These are phyloP conservation scores for Tolypocladium endophyticum DNA, from an alignment of 2,329 filamentous ascomycete species.

Conservation along the genomic window DNA sequence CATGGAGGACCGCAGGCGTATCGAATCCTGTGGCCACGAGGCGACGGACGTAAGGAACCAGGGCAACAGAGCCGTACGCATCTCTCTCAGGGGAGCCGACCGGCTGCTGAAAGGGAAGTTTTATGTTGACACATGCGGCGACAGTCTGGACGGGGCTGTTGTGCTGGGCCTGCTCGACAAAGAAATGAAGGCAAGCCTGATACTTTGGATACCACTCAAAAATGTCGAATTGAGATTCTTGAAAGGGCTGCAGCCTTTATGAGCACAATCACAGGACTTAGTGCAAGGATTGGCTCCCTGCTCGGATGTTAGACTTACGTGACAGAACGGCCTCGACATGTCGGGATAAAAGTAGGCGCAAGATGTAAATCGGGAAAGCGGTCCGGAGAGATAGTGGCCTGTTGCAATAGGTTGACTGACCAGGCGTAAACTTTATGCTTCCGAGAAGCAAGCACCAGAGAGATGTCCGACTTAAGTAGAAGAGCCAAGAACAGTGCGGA, in stretches of 20 bases:
- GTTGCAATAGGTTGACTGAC: background rate
- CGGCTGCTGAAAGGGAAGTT: slow-evolving; percentile 69
- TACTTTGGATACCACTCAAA: slow-evolving; percentile 91
- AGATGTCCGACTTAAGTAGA: background rate
- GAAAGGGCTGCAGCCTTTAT: slow-evolving; percentile 26
- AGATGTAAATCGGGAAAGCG: background rate
- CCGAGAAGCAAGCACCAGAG: background rate
- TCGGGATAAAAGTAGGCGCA: background rate
- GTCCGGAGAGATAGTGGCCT: background rate
- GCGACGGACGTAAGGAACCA: slow-evolving; percentile 83
- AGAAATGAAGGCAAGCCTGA: slow-evolving; percentile 82
- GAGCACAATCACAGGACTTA: background rate
- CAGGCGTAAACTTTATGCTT: background rate
- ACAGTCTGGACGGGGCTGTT: slow-evolving; percentile 74
- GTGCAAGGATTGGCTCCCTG: background rate
- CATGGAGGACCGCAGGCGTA: slow-evolving; percentile 73
- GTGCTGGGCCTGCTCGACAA: slow-evolving; percentile 84
- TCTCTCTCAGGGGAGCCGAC: slow-evolving; percentile 16
- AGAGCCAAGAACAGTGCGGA: background rate
- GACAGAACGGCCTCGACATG: slow-evolving; percentile 9
- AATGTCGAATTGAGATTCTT: slow-evolving; percentile 56
- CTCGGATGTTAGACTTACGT: slow-evolving; percentile 7
- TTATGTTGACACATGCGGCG: slow-evolving; percentile 85
- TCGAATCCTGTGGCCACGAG: slow-evolving; percentile 90
- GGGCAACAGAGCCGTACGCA: slow-evolving; percentile 38